phyloP scores from a whole-genome alignment of 495 filamentous ascomycete species.

The Chaetomidium leptoderma region DNA sequence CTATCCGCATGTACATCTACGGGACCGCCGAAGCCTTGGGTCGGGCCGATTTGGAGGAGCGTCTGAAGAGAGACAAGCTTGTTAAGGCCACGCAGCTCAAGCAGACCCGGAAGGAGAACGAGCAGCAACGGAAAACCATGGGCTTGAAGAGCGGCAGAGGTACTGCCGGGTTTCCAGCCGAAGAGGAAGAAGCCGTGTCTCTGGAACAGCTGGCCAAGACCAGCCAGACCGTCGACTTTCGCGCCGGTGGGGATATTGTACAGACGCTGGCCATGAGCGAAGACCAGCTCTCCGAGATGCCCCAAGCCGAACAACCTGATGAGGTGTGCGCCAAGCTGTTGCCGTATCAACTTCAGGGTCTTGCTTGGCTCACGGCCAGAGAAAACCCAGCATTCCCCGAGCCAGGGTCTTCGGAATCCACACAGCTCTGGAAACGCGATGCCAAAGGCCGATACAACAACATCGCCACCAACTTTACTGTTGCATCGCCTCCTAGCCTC shows the following conservation, averaged over 20 bases:
- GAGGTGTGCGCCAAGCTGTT: constrained; percentile 62
- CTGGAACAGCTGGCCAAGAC: constrained; percentile 61
- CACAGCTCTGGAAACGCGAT: constrained; percentile 75
- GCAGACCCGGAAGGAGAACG: constrained; percentile 48
- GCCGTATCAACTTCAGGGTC: constrained; percentile 78
- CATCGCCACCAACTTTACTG: constrained; percentile 70
- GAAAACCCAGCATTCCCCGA: constrained; percentile 66
- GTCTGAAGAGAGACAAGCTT: constrained; percentile 59
- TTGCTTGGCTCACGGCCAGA: constrained; percentile 76
- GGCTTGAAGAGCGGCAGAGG: constrained; percentile 33
- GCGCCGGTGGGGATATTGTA: constrained; percentile 59
- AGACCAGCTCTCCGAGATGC: constrained; percentile 66
- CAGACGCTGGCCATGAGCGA: constrained; percentile 68
- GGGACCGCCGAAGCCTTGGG: constrained; percentile 55
- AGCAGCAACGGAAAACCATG: constrained; percentile 38
- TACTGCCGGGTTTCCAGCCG: constrained; percentile 30
- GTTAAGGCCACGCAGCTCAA: constrained; percentile 45
- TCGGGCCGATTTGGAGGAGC: constrained; percentile 51
- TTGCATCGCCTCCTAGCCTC: constrained; percentile 52
- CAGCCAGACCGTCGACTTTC: constrained; percentile 58
- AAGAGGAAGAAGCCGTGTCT: constrained; percentile 34
- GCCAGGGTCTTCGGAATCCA: constrained; percentile 56
- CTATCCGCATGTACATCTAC: constrained; percentile 61
- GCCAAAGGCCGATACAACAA: constrained; percentile 58
- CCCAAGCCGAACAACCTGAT: constrained; percentile 63